Evolutionary conservation across 2,329 filamentous ascomycete species (phyloP).

Genomic region (Arthrobotrys sinensis): DNA sequence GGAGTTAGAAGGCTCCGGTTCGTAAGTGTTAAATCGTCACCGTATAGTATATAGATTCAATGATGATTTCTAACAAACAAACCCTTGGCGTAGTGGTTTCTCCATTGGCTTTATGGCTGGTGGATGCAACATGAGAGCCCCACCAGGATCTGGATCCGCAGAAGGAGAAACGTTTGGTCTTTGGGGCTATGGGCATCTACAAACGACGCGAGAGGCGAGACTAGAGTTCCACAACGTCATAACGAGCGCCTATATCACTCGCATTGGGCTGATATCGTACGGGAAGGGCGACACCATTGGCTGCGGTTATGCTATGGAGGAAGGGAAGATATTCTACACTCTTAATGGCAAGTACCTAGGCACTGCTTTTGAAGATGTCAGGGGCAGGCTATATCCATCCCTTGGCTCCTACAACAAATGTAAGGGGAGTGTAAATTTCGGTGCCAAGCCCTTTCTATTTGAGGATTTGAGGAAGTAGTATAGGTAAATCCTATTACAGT

Average conservation of each 20-base stretch:
- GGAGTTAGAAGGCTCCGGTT: not conserved
- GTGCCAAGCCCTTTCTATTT: conserved; percentile 46
- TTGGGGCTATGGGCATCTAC: conserved; percentile 13
- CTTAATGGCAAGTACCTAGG: conserved; percentile 52
- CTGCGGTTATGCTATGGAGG: conserved; percentile 36
- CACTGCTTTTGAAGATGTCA: conserved; percentile 38
- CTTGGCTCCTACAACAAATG: conserved; percentile 30
- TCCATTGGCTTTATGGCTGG: conserved; percentile 40
- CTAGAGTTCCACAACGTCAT: conserved; percentile 6
- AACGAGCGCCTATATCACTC: conserved; percentile 15
- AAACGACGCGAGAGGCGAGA: conserved; percentile 12
- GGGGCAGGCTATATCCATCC: conserved; percentile 39
- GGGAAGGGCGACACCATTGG: conserved; percentile 42
- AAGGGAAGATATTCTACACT: conserved; percentile 51
- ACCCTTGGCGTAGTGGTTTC: conserved; percentile 7
- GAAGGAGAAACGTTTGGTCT: conserved; percentile 43
- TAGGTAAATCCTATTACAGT: no score
- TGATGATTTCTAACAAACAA: no score
- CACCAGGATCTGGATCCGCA: conserved; percentile 15
- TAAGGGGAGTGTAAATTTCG: conserved; percentile 53
- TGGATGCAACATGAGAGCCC: conserved; percentile 25
- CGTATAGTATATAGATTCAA: no score
- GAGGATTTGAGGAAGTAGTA: conserved; percentile 49
- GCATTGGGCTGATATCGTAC: conserved; percentile 18
- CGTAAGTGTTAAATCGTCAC: conserved; percentile 6